phyloP scores from a whole-genome alignment of 805 yeast species.

The Ogataea neopini region DNA sequence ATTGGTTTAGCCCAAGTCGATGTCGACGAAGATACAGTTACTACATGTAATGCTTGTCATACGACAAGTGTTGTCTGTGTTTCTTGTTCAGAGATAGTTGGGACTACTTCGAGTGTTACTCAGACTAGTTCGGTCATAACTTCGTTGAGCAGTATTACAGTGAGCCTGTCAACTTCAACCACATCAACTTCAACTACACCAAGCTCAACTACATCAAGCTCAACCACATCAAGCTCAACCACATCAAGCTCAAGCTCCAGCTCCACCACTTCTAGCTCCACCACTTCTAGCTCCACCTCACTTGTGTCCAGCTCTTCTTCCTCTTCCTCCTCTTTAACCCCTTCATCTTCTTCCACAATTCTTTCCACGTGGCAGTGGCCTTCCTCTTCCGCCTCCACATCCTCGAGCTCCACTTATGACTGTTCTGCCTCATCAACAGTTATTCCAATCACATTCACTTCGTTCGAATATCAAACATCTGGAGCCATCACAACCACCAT shows the following conservation, averaged over 20 bases:
- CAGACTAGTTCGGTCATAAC: slow-evolving; percentile 8
- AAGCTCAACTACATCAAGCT: slow-evolving; percentile 6
- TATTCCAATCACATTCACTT: background rate
- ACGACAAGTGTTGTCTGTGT: slow-evolving; percentile 17
- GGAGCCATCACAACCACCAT: background rate
- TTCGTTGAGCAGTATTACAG: slow-evolving; percentile 3
- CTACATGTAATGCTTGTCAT: slow-evolving; percentile 20
- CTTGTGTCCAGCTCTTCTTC: background rate
- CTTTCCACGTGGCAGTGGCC: background rate
- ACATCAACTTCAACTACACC: slow-evolving; percentile 3
- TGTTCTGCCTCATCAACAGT: slow-evolving; percentile 7
- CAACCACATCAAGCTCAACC: slow-evolving; percentile 2
- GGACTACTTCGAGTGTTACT: slow-evolving; percentile 14
- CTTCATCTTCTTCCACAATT: background rate
- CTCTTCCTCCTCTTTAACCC: background rate
- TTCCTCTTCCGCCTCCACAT: background rate
- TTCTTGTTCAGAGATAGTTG: slow-evolving; percentile 16
- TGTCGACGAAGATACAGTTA: slow-evolving; percentile 18
- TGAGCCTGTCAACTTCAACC: slow-evolving; percentile 1
- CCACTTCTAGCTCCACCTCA: slow-evolving; percentile 4
- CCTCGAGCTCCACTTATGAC: background rate
- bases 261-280: background rate
- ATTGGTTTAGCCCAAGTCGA: slow-evolving; percentile 57
- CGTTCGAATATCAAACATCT: background rate
- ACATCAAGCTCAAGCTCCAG: slow-evolving; percentile 1